Evolutionary conservation across 1,284 basidiomycete genomes (phyloP).

Genomic region (Earliella scabrosa): DNA sequence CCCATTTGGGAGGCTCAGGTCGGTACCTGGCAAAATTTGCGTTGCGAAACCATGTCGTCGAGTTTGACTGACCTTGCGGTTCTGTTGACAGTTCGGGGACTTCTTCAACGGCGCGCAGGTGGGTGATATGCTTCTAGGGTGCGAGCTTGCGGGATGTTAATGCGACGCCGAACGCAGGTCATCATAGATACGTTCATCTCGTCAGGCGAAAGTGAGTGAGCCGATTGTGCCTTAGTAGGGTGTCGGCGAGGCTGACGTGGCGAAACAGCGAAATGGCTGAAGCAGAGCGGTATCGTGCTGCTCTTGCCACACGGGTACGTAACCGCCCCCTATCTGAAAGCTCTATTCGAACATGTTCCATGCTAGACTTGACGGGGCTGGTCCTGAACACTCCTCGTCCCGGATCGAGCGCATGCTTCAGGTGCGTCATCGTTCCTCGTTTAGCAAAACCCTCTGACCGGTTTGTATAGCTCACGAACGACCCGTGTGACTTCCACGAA

Average conservation of each 20-base stretch:
- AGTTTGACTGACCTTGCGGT: too few species aligned
- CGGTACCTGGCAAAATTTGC: slow-evolving; percentile 11
- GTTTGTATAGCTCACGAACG: slow-evolving; percentile 65
- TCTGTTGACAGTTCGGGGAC: slow-evolving; percentile 84
- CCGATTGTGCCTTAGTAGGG: background rate
- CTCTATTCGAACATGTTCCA: background rate
- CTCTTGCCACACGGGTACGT: slow-evolving; percentile 75
- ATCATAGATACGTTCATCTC: slow-evolving; percentile 89
- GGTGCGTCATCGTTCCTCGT: slow-evolving; percentile 40
- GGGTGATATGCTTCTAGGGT: slow-evolving; percentile 7
- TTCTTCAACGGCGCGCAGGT: slow-evolving; percentile 89
- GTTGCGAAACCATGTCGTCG: too few species aligned
- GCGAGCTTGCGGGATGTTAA: slow-evolving; percentile 3
- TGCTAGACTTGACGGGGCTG: slow-evolving; percentile 78
- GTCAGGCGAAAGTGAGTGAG: slow-evolving; percentile 74
- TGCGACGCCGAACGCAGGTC: slow-evolving; percentile 46
- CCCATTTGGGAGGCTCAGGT: slow-evolving; percentile 93
- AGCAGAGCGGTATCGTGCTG: slow-evolving; percentile 88
- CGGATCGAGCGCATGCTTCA: slow-evolving; percentile 88
- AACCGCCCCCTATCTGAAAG: background rate
- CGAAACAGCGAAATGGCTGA: slow-evolving; percentile 85
- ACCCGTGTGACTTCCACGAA: slow-evolving; percentile 51
- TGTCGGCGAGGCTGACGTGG: slow-evolving; percentile 9
- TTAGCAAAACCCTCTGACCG: slow-evolving; percentile 4
- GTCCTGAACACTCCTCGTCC: slow-evolving; percentile 89